A percentile compares a stretch with the other conserved stretches of the same genome.
Evolutionary conservation across 148 eudicot genomes (phyloP).

Genomic region (Diospyros kaki): DNA sequence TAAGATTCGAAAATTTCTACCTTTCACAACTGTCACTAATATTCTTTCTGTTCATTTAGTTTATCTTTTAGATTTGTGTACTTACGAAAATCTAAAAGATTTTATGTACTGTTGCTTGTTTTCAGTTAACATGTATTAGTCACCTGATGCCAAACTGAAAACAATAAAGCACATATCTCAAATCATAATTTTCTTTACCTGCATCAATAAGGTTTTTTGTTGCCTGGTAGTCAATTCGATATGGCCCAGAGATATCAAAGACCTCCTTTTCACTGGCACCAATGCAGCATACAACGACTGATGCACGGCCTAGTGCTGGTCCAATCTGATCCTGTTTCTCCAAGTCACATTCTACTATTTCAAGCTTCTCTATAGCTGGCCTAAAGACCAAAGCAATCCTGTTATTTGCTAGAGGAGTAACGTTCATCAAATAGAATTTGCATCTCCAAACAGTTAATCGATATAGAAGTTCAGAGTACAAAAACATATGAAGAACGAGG

Average conservation of each 20-base stretch:
- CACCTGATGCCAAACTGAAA: not conserved
- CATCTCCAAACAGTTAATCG: not conserved
- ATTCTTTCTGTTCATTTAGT: not conserved
- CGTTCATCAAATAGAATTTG: not conserved
- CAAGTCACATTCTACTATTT: slow-evolving; percentile 84
- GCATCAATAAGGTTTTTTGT: slow-evolving; percentile 83
- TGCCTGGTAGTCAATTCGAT: slow-evolving; percentile 79
- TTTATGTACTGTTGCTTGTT: too few relatives aligned
- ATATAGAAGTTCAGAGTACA: not conserved
- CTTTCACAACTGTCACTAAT: not conserved
- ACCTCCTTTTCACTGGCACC: slow-evolving; percentile 96
- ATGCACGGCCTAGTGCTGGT: slow-evolving; percentile 68
- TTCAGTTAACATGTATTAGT: not conserved
- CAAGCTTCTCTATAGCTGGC: slow-evolving; percentile 97
- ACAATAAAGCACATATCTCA: not conserved
- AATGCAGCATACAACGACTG: slow-evolving; percentile 79
- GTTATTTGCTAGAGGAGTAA: slow-evolving; percentile 32
- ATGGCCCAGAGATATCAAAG: slow-evolving; percentile 83
- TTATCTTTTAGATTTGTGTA: not conserved
- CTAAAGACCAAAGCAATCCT: slow-evolving; percentile 67
- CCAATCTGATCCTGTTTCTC: slow-evolving; percentile 56
- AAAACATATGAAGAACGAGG: not conserved
- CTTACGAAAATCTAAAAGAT: too few relatives aligned
- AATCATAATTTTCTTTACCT: slow-evolving; percentile 38
- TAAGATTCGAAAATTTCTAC: not conserved